Base-by-base conservation (phyloP, 179 eudicot species). In the Actinidia polygama region DNA sequence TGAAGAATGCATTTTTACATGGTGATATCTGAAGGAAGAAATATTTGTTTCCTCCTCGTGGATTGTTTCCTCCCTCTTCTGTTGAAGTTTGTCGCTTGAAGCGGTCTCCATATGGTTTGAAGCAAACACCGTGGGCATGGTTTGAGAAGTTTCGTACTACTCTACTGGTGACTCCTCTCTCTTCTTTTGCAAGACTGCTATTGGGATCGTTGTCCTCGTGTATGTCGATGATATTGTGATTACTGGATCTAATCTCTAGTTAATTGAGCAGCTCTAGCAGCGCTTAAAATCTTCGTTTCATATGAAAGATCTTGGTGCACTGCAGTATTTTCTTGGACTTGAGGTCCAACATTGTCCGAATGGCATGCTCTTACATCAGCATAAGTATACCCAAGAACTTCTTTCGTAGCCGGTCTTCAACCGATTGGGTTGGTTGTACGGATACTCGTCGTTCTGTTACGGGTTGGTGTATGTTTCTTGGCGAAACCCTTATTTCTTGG, bases 111-210 rank as follows among this genome's bases (percentile, higher is more conserved):
- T 64, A 64, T 64, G 69, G 69, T 6, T 24, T 64, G 4, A 64
- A 64, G n/a, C 44, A 61, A 3, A 47, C 79, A 19, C 66, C 66
- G 1, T 49, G 18, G 1, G 79, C 79, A 0, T 77, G 70, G 72
- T 78, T 78, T 78, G 72, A 78, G 6, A 78, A 78, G 59, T 78
- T 78, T n/a, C 44, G 46, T 30, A 24, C 54, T 21, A 78, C 81
- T n/a, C 19, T 78, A 9, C 40, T 78, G 12, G 10, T 78, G 73
- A 78, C 36, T 62, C 59, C 6, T 78, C 81, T 78, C 44, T 78
- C 4, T 78, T 78, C 30, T 4, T 78, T 11, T 12, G 12, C 7
- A 57, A 36, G 23, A 58, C 66, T 1, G 0, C n/a, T 26, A 40
- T 5, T 23, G 50, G 68, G 19, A 30, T 55, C 40, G 68, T 77